Evolutionary conservation across 2,329 filamentous ascomycete genomes (phyloP), one percentile per base, ranked within the genome.

Genomic region (Colletotrichum brevisporum): DNA sequence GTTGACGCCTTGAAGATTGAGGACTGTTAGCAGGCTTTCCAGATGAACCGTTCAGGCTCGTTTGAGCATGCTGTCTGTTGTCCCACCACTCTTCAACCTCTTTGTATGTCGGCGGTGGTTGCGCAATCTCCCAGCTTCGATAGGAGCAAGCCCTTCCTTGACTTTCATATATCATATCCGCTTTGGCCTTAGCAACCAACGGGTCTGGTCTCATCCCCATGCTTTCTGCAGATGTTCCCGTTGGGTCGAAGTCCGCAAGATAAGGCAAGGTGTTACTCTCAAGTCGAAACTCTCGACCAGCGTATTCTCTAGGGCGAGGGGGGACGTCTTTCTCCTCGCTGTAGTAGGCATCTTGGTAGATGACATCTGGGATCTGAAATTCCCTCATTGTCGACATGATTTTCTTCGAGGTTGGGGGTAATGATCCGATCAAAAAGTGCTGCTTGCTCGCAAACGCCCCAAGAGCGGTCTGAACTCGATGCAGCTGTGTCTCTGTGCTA

Each of bases 261-360:
- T 90, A 97, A 0, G 93, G 93, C 8, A 97, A 77, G 1, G 92
- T 93, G 62, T 87, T 90, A 69, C 94, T 92, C 74, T 90, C 88
- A 6, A 98, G 82, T 67, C 89, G 91, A 77, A 97, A 98, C 74
- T 97, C 93, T 73, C 90, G 90, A 4, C 95, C 95, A 6, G 93
- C 95, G 80, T 97, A 98, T 79, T 97, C 94, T 61, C 94, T 87
- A 39, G 86, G 80, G 61, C 91, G 88, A 47, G 91, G 86, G 13
- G 95, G 94, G 0, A 98, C 92, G 79, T 98, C 96, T 58, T 85
- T 86, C 70, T 97, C 94, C 31, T 93, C 86, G 73, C 94, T 93
- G 77, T 97, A 98, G 75, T 91, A 95, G 0, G 95, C 91, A 76
- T 94, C 91, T 78, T 94, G 93, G 72, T 97, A 97, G 56, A 98